Conservation (phyloP, 306 rosid genomes). For the Datisca glomerata region DNA sequence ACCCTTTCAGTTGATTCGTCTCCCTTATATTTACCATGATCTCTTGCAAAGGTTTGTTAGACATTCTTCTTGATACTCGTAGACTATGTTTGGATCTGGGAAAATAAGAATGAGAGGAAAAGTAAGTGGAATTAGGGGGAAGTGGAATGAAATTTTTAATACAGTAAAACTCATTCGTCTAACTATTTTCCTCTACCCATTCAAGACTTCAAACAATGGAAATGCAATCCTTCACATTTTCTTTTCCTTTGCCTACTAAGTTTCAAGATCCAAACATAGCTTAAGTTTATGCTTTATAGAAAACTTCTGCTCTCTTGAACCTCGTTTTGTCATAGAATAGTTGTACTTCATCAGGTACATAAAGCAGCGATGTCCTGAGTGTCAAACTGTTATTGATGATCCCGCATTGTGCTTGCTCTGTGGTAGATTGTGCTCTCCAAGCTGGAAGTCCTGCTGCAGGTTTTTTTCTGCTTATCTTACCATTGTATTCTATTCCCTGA, state of each 20-base stretch:
- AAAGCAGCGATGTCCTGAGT: constrained; percentile 64
- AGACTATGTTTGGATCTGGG: background rate
- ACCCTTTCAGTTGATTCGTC: constrained; percentile 75
- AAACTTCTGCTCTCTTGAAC: background rate
- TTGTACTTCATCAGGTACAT: constrained; percentile 43
- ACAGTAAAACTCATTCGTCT: no score
- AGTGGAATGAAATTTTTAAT: no score
- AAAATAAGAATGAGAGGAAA: background rate
- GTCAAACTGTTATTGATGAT: constrained; percentile 54
- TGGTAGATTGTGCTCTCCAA: constrained; percentile 83
- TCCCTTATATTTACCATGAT: constrained; percentile 81
- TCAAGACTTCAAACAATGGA: no score
- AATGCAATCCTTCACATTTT: no score
- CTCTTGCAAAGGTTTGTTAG: constrained; percentile 72
- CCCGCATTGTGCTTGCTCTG: constrained; percentile 92
- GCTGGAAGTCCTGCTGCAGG: constrained; percentile 96
- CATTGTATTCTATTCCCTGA: no score
- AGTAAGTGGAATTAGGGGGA: no score
- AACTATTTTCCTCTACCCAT: no score
- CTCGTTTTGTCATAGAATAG: background rate
- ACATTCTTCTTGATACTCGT: background rate
- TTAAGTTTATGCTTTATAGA: background rate
- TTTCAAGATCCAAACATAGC: no score
- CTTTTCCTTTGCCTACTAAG: no score
- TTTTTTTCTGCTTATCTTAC: constrained; percentile 21